phyloP scores from a whole-genome alignment of 768 basidiomycete genomes.

The Dioszegia hungarica region DNA sequence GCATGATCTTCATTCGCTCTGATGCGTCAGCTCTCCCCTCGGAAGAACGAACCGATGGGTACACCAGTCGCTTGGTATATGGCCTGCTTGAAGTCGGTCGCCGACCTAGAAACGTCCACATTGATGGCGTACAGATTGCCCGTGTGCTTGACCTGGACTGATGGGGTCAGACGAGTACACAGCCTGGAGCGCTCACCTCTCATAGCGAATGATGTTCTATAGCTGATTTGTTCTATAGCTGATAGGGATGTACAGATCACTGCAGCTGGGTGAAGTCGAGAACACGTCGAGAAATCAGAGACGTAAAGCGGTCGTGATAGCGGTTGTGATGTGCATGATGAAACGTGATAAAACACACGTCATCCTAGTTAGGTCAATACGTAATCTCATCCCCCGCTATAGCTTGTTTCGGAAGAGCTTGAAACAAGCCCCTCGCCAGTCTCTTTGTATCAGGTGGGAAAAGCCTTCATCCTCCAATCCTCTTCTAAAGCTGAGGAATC shows the following conservation, averaged over 20 bases:
- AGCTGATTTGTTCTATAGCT: too few species aligned
- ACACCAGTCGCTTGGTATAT: conserved; percentile 79
- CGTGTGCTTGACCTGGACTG: conserved; percentile 81
- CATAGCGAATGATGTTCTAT: too few species aligned
- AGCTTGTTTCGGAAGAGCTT: conserved; percentile 9
- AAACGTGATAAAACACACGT: neutral
- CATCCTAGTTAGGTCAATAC: neutral
- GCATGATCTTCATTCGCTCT: conserved; percentile 95
- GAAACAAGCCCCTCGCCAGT: neutral
- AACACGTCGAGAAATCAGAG: too few species aligned
- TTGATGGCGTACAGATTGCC: conserved; percentile 69
- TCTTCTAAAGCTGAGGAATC: too few species aligned
- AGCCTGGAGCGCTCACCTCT: too few species aligned
- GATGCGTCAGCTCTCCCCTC: conserved; percentile 26
- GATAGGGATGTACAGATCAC: too few species aligned
- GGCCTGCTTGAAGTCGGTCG: conserved; percentile 71
- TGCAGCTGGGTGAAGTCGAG: too few species aligned
- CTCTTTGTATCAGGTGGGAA: neutral
- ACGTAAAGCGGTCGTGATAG: too few species aligned
- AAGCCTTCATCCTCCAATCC: neutral
- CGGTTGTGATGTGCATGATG: neutral
- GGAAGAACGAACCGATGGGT: conserved; percentile 46
- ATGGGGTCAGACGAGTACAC: too few species aligned
- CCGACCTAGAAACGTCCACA: conserved; percentile 63
- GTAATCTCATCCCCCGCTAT: neutral